Percentiles rank a stretch among this genome's conserved stretches.
Conservation (phyloP, 352 stramenopile genomes). For the Plasmopara muralis region DNA sequence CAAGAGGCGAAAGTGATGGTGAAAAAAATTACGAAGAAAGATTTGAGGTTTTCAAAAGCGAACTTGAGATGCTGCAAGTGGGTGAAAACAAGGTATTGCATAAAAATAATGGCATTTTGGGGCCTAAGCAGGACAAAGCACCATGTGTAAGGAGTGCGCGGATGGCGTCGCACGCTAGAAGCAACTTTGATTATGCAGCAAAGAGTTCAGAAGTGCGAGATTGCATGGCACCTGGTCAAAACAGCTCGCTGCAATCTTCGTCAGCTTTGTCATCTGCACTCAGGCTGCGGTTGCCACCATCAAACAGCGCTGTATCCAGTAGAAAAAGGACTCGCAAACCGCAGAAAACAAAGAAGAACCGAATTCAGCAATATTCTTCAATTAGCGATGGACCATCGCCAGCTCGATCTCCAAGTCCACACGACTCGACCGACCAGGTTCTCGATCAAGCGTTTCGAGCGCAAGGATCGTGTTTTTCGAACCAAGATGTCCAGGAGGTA, state of each 20-base stretch:
- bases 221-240: not conserved
- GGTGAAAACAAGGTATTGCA: not conserved
- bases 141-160: not conserved
- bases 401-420: conserved; percentile 9
- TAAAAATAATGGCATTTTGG: not conserved
- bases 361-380: conserved; percentile 17
- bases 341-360: conserved; percentile 25
- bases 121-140: not conserved
- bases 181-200: not conserved
- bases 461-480: conserved; percentile 14
- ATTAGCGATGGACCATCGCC: conserved; percentile 10
- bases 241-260: conserved; percentile 1
- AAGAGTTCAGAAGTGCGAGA: not conserved
- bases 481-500: conserved; percentile 7
- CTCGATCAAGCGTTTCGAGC: conserved; percentile 19
- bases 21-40: not conserved
- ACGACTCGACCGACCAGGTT: conserved; percentile 8
- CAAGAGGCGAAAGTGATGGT: not conserved
- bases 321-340: conserved; percentile 35
- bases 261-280: conserved; percentile 5
- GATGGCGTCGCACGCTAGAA: not conserved
- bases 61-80: not conserved
- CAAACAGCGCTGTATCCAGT: conserved; percentile 6
- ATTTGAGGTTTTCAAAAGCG: not conserved
- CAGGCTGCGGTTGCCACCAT: conserved; percentile 2